Percentiles rank a stretch among this genome's conserved stretches.
phyloP scores from a whole-genome alignment of 768 basidiomycete genomes.

The Symmetrospora coprosmae region DNA sequence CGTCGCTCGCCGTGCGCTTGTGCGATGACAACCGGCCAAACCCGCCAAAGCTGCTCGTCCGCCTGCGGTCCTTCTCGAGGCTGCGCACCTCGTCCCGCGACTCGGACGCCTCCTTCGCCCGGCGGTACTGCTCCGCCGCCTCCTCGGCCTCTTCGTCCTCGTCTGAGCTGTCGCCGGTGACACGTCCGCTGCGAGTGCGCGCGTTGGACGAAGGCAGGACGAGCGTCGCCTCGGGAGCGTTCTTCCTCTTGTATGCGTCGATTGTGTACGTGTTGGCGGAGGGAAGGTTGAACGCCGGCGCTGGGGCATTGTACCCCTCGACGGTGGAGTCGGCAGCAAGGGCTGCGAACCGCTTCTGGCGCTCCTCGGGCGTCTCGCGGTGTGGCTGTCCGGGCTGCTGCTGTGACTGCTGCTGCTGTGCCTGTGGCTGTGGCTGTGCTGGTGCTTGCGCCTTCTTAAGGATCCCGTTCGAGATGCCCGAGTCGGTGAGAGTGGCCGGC shows the following conservation, averaged over 20 bases:
- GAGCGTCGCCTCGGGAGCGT: conserved; percentile 4
- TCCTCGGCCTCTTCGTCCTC: not conserved
- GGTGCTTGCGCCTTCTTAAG: not conserved
- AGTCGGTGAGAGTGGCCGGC: not conserved
- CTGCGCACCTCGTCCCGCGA: not conserved
- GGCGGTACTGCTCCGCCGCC: not conserved
- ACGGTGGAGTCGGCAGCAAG: not conserved
- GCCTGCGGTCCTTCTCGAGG: not conserved
- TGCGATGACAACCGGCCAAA: too few relatives aligned
- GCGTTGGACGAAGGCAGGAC: not conserved
- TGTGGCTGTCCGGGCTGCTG: not conserved
- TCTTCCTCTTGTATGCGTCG: conserved; percentile 13
- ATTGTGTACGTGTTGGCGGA: not conserved
- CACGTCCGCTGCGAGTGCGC: not conserved
- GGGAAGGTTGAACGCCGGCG: not conserved
- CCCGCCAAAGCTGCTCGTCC: not conserved
- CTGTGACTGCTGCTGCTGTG: not conserved
- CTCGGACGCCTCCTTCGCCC: not conserved
- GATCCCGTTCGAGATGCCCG: not conserved
- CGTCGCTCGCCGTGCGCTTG: too few relatives aligned
- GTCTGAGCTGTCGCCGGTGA: not conserved
- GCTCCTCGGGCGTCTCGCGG: conserved; percentile 9
- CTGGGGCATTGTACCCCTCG: not conserved
- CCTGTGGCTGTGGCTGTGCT: not conserved
- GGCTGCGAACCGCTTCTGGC: conserved; percentile 10